Evolutionary conservation across 2,329 filamentous ascomycete species (phyloP).

Genomic region (Penicillium frequentans): DNA sequence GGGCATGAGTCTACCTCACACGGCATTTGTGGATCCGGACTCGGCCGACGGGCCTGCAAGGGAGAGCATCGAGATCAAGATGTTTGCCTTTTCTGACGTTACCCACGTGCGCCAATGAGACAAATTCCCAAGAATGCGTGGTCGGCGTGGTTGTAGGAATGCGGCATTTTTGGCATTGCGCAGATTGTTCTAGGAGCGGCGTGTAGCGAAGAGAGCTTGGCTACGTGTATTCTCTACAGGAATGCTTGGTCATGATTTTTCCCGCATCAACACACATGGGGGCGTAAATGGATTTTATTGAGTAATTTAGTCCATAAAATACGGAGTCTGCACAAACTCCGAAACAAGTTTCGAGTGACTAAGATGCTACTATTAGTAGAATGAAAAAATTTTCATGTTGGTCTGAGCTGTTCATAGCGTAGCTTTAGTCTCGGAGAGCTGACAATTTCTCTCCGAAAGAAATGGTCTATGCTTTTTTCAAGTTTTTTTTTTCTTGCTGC

Average conservation of each 20-base stretch:
- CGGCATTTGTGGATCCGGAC: constrained; percentile 50
- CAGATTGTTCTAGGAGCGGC: constrained; percentile 1
- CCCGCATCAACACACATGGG: neutral
- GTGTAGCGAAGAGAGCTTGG: neutral
- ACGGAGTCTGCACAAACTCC: neutral
- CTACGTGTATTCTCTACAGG: neutral
- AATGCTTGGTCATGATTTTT: neutral
- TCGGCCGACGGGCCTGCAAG: constrained; percentile 40
- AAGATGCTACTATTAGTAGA: neutral
- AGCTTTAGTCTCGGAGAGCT: neutral
- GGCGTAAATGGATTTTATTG: neutral
- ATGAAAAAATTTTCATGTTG: neutral
- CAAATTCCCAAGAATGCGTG: constrained; percentile 1
- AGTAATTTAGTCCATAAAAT: neutral
- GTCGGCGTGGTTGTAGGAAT: constrained; percentile 5
- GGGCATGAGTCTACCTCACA: constrained; percentile 44
- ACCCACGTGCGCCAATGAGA: constrained; percentile 12
- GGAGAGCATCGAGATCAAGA: constrained; percentile 57
- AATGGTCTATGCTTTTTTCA: neutral
- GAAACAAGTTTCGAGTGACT: neutral
- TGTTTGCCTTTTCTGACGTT: constrained; percentile 26
- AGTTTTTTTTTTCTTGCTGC: neutral
- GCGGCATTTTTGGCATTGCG: neutral
- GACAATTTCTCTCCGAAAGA: neutral
- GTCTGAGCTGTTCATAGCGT: constrained; percentile 1